These are phyloP conservation scores for Tribonema minus DNA, from an alignment of 108 stramenopile genomes.

Conservation along the genomic window DNA sequence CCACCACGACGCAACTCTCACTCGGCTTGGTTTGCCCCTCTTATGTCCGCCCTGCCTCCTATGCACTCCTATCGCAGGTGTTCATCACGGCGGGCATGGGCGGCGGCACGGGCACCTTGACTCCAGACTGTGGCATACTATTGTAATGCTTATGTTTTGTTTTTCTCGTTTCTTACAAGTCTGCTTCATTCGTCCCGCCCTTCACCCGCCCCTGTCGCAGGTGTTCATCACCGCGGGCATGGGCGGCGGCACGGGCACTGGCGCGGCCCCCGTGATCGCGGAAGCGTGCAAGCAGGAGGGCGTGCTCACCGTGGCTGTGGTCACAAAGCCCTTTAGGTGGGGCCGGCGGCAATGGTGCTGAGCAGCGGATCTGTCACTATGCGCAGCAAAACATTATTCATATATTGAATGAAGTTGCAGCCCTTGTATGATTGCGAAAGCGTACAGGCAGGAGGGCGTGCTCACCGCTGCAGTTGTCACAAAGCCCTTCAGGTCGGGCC, in stretches of 20 bases:
- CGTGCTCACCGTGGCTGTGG: conserved; percentile 53
- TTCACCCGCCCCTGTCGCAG: too few relatives aligned
- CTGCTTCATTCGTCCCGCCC: too few relatives aligned
- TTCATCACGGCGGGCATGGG: conserved; percentile 61
- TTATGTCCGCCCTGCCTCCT: too few relatives aligned
- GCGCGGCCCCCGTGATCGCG: conserved; percentile 55
- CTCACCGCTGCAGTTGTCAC: conserved; percentile 56
- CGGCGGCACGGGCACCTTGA: conserved; percentile 59
- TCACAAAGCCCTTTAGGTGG: conserved; percentile 38
- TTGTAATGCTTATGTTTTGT: too few relatives aligned
- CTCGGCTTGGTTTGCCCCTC: too few relatives aligned
- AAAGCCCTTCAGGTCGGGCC: conserved; percentile 15
- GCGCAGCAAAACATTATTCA: too few relatives aligned
- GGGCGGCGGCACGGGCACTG: conserved; percentile 60
- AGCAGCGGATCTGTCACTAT: too few relatives aligned
- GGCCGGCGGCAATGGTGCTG: background rate
- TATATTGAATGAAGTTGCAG: too few relatives aligned
- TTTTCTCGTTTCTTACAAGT: too few relatives aligned
- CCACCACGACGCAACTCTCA: too few relatives aligned
- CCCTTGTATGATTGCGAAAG: conserved; percentile 51
- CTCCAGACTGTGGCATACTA: too few relatives aligned
- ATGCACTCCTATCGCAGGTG: too few relatives aligned
- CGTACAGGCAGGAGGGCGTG: conserved; percentile 43
- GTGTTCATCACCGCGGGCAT: conserved; percentile 59
- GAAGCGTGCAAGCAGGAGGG: conserved; percentile 48